Conservation (phyloP, 345 rosid species). For the Aquilaria yunnanensis region DNA sequence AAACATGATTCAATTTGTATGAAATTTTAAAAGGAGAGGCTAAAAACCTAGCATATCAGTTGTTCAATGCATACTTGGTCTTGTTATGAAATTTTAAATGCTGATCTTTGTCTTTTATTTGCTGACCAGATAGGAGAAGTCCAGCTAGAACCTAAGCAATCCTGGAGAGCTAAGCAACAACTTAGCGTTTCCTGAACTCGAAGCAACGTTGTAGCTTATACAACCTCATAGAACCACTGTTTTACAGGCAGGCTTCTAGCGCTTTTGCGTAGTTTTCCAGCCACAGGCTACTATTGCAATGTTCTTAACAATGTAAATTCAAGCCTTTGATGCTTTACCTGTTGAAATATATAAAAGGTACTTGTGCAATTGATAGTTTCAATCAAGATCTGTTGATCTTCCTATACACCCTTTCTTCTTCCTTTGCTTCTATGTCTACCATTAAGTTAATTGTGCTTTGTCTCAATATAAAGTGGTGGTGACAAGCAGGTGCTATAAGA, state of each 20-base stretch:
- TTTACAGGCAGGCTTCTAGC: not conserved
- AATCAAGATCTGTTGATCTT: too few relatives aligned
- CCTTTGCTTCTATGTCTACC: too few relatives aligned
- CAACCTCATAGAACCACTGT: conserved; percentile 4
- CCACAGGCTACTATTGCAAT: not conserved
- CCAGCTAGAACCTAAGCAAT: conserved; percentile 64
- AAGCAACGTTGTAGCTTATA: conserved; percentile 9
- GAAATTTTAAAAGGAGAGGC: not conserved
- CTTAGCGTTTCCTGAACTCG: conserved; percentile 47
- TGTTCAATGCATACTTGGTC: too few relatives aligned
- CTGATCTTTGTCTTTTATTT: conserved; percentile 4
- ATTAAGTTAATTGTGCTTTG: too few relatives aligned
- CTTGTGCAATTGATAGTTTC: too few relatives aligned
- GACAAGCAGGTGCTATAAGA: conserved; percentile 18
- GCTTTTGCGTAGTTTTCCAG: conserved; percentile 1
- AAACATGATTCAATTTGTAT: not conserved
- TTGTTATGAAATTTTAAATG: not conserved
- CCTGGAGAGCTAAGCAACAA: conserved; percentile 83
- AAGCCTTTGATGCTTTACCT: not conserved
- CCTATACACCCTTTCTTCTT: too few relatives aligned
- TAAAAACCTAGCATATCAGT: too few relatives aligned
- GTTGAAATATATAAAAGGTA: not conserved
- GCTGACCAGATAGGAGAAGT: conserved; percentile 63
- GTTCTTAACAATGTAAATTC: conserved; percentile 8
- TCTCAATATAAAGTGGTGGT: conserved; percentile 23